Conservation (phyloP, 2,329 filamentous ascomycete genomes). For the Talaromyces sp. region DNA sequence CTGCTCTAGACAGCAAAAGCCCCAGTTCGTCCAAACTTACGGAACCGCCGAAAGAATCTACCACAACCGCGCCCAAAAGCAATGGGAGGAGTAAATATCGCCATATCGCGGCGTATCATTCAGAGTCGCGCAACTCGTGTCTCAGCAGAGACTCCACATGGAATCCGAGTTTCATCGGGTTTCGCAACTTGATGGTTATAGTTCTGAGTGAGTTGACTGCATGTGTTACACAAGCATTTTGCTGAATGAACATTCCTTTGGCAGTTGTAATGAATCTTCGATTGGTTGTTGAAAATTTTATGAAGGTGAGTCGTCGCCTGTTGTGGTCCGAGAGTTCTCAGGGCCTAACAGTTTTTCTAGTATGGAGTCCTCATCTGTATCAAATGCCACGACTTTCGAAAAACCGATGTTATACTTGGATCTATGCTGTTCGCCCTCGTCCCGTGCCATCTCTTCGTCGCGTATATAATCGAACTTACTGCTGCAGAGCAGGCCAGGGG, state of each 20-base stretch:
- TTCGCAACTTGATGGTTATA: constrained; percentile 93
- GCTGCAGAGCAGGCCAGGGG: constrained; percentile 74
- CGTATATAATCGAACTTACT: constrained; percentile 80
- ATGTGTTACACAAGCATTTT: not conserved
- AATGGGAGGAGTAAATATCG: constrained; percentile 66
- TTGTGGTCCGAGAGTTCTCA: not conserved
- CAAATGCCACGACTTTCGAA: constrained; percentile 79
- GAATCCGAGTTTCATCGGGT: constrained; percentile 82
- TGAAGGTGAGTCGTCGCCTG: constrained; percentile 59
- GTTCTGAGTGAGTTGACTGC: constrained; percentile 58
- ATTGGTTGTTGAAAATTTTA: constrained; percentile 92
- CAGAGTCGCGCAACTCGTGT: constrained; percentile 65
- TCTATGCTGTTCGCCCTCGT: constrained; percentile 77
- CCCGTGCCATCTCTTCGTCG: constrained; percentile 83
- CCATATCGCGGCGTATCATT: constrained; percentile 85
- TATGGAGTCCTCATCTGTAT: constrained; percentile 95
- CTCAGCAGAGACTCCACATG: constrained; percentile 74
- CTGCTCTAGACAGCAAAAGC: constrained; percentile 10
- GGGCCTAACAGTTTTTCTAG: constrained; percentile 38
- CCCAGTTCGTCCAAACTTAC: constrained; percentile 12
- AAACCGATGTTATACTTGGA: constrained; percentile 70
- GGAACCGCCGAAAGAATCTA: constrained; percentile 1
- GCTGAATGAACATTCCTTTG: constrained; percentile 11
- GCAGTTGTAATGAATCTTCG: constrained; percentile 87
- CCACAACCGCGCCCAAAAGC: constrained; percentile 1